Conservation (phyloP, 2,329 filamentous ascomycete genomes). For the Apiospora hydei region DNA sequence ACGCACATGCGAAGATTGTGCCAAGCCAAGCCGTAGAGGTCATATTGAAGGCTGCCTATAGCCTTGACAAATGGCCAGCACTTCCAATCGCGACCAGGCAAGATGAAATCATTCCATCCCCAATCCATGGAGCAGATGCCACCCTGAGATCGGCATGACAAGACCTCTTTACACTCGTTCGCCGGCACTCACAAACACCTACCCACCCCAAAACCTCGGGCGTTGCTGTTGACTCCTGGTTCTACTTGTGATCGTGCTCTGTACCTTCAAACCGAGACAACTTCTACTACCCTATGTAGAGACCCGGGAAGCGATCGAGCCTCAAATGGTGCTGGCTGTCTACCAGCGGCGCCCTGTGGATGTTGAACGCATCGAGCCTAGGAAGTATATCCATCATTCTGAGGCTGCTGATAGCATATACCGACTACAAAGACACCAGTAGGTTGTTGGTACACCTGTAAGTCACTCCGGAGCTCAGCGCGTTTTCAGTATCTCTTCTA, state of each 20-base stretch:
- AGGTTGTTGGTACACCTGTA: not conserved
- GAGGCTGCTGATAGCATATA: not conserved
- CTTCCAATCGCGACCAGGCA: not conserved
- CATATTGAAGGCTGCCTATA: not conserved
- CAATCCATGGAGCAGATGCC: not conserved
- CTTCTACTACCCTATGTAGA: too few relatives aligned
- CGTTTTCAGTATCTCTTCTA: not conserved
- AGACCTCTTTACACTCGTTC: not conserved
- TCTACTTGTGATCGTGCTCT: too few relatives aligned
- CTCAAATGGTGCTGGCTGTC: not conserved
- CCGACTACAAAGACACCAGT: not conserved
- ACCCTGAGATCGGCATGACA: not conserved
- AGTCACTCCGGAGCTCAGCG: not conserved
- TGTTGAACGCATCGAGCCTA: not conserved
- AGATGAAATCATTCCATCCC: not conserved
- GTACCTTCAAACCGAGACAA: too few relatives aligned
- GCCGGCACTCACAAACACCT: not conserved
- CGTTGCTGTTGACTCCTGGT: too few relatives aligned
- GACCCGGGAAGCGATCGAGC: not conserved
- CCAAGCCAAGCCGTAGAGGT: not conserved
- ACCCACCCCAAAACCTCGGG: not conserved
- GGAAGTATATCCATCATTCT: not conserved
- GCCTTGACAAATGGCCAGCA: not conserved
- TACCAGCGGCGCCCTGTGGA: not conserved
- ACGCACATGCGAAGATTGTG: not conserved